These are phyloP conservation scores for Corynespora cassiicola DNA, from an alignment of 2,329 filamentous ascomycete species.

Conservation along the genomic window DNA sequence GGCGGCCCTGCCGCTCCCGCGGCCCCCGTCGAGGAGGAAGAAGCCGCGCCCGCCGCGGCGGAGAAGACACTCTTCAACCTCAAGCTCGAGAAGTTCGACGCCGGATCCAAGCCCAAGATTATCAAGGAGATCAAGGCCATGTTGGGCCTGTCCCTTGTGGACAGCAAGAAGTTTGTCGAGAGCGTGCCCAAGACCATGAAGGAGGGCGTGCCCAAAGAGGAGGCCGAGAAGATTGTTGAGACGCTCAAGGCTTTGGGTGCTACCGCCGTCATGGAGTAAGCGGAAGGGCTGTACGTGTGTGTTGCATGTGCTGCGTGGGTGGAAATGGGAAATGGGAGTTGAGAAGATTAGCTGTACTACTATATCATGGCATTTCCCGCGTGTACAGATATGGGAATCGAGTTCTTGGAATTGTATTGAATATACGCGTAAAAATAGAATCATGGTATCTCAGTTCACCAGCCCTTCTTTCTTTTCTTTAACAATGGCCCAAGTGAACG, in stretches of 20 bases:
- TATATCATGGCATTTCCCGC: slow-evolving; percentile 40
- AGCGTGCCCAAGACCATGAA: slow-evolving; percentile 98
- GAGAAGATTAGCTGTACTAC: slow-evolving; percentile 23
- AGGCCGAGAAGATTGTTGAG: slow-evolving; percentile 97
- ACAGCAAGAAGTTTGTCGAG: slow-evolving; percentile 99
- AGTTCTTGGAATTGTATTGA: slow-evolving; percentile 38
- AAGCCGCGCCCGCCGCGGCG: slow-evolving; percentile 85
- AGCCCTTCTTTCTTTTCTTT: neutral
- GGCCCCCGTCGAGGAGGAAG: slow-evolving; percentile 75
- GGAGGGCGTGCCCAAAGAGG: slow-evolving; percentile 98
- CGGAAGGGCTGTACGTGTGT: neutral
- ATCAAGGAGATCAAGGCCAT: slow-evolving; percentile 99
- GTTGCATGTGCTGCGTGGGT: too few species aligned
- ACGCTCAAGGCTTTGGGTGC: slow-evolving; percentile 92
- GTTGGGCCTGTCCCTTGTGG: slow-evolving; percentile 93
- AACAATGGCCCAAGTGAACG: too few species aligned
- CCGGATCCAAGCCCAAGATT: slow-evolving; percentile 92
- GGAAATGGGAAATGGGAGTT: slow-evolving; percentile 10
- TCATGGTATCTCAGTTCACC: slow-evolving; percentile 42
- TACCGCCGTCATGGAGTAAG: slow-evolving; percentile 88
- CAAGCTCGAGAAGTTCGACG: slow-evolving; percentile 90
- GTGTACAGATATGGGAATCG: slow-evolving; percentile 45
- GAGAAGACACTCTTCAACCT: slow-evolving; percentile 98
- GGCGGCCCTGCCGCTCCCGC: slow-evolving; percentile 66
- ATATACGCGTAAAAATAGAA: slow-evolving; percentile 26